Evolutionary conservation across 2,329 filamentous ascomycete genomes (phyloP), one percentile per base, ranked within the genome.

Genomic region (Colletotrichum filicis): DNA sequence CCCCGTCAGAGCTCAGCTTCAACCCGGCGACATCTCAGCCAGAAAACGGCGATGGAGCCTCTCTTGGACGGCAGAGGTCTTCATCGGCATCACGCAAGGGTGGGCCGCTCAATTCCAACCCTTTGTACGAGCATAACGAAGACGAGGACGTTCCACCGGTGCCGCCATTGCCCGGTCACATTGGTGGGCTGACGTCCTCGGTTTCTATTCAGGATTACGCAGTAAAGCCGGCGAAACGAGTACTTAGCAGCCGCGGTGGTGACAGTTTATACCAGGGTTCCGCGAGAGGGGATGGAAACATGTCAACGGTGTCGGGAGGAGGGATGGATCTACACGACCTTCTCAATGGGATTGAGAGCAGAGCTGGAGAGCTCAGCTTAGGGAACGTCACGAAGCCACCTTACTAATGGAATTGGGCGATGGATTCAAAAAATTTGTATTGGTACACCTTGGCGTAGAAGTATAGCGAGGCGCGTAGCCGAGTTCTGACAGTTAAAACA

Each of bases 1-100:
- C 89, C 57, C 86, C 89, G n/a, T 93, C 91, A 7, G 92, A 94
- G 78, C 82, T 90, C 24, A 92, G 90, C 52, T 92, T 90, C 79
- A 90, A 89, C 77, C 86, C 77, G 68, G 79, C 77, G 71, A 75
- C 70, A 28, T 62, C 68, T 16, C 68, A 72, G 55, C 70, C 75
- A 26, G 81, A 80, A 28, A 77, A 79, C 19, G 76, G 75, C 30
- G 78, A 80, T 37, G 68, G 66, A 76, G 76, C 22, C 77, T 77
- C 14, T 77, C 79, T 64, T 72, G 52, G 79, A 76, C 76, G 77
- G 14, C 77, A 79, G 74, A 76, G 81, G 68, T 78, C 83, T 37
- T 68, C 78, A 5, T 85, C 84, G 5, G 76, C 79, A 35, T 81
- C 82, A 19, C 80, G 82, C 22, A 81, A 78, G n/a, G 74, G 81